Percentiles rank a stretch among this genome's conserved stretches.
phyloP scores from a whole-genome alignment of 441 rosid species.

The Eruca vesicaria region DNA sequence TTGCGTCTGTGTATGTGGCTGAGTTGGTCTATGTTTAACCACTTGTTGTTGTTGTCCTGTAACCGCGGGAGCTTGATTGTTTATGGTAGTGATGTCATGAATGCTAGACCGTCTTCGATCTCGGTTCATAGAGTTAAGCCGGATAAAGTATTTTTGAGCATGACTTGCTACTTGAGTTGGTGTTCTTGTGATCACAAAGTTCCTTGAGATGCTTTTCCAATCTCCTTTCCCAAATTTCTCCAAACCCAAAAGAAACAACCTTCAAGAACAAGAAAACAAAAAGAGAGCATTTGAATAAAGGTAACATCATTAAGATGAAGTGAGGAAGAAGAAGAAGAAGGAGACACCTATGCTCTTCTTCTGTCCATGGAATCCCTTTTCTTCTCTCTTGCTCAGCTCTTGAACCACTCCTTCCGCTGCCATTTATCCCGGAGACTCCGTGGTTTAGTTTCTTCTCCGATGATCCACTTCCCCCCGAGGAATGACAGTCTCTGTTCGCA shows the following conservation, averaged over 20 bases:
- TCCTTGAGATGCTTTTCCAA: slow-evolving; percentile 76
- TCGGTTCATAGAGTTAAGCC: slow-evolving; percentile 65
- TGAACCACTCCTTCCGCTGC: slow-evolving; percentile 43
- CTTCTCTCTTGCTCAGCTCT: slow-evolving; percentile 63
- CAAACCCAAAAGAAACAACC: slow-evolving; percentile 66
- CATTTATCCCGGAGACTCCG: slow-evolving; percentile 43
- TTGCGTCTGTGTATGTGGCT: slow-evolving; percentile 20
- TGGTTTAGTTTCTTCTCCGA: slow-evolving; percentile 55
- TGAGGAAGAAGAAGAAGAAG: background rate
- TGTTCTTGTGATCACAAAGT: slow-evolving; percentile 65
- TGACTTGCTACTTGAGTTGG: slow-evolving; percentile 79
- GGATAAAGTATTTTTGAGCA: slow-evolving; percentile 74
- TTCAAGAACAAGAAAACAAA: slow-evolving; percentile 13
- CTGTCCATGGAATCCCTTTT: slow-evolving; percentile 77
- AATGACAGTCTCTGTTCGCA: slow-evolving; percentile 32
- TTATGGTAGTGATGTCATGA: slow-evolving; percentile 63
- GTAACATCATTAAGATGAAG: too few relatives aligned
- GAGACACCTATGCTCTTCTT: slow-evolving; percentile 66
- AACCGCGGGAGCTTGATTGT: slow-evolving; percentile 38
- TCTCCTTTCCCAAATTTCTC: slow-evolving; percentile 78
- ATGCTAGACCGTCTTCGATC: slow-evolving; percentile 68
- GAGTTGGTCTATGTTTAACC: slow-evolving; percentile 35
- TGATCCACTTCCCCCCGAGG: slow-evolving; percentile 29
- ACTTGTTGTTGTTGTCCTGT: slow-evolving; percentile 42
- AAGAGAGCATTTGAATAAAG: slow-evolving; percentile 1